A percentile compares a stretch with the other conserved stretches of the same genome.
Evolutionary conservation across 306 rosid genomes (phyloP).

Genomic region (Prunus armeniaca): DNA sequence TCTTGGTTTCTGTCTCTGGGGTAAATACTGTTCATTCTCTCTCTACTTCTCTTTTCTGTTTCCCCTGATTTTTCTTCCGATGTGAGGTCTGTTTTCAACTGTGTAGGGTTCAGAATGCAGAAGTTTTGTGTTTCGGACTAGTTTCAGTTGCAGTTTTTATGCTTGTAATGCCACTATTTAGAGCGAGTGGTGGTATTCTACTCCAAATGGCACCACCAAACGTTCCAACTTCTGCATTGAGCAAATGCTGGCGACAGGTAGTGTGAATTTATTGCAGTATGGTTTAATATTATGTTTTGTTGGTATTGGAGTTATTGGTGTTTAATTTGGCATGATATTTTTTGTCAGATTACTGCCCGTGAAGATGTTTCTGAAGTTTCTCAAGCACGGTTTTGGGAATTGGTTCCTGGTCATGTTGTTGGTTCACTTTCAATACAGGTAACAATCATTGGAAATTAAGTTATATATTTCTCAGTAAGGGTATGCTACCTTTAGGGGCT

Average conservation of each 20-base stretch:
- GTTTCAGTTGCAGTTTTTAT: slow-evolving; percentile 83
- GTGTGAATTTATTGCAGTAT: slow-evolving; percentile 13
- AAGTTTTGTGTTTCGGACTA: slow-evolving; percentile 89
- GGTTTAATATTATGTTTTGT: background rate
- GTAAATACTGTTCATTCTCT: slow-evolving; percentile 39
- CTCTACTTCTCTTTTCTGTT: background rate
- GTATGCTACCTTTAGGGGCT: slow-evolving; percentile 8
- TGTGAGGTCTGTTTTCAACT: slow-evolving; percentile 22
- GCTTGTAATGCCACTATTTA: slow-evolving; percentile 93
- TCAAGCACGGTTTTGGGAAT: slow-evolving; percentile 88
- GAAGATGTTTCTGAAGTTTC: slow-evolving; percentile 80
- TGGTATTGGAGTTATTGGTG: background rate
- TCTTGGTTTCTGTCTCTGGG: slow-evolving; percentile 94
- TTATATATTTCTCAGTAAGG: background rate
- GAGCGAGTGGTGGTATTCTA: slow-evolving; percentile 81
- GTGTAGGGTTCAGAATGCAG: slow-evolving; percentile 93
- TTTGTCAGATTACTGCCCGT: slow-evolving; percentile 54
- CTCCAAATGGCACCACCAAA: slow-evolving; percentile 98
- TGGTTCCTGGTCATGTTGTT: slow-evolving; percentile 88
- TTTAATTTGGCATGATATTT: background rate
- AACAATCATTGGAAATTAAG: background rate
- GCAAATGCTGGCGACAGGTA: slow-evolving; percentile 96
- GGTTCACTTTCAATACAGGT: slow-evolving; percentile 81
- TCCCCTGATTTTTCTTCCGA: slow-evolving; percentile 15
- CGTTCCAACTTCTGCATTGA: slow-evolving; percentile 81